Evolutionary conservation across 257 asterid genomes (phyloP).

Genomic region (Penstemon newberryi): DNA sequence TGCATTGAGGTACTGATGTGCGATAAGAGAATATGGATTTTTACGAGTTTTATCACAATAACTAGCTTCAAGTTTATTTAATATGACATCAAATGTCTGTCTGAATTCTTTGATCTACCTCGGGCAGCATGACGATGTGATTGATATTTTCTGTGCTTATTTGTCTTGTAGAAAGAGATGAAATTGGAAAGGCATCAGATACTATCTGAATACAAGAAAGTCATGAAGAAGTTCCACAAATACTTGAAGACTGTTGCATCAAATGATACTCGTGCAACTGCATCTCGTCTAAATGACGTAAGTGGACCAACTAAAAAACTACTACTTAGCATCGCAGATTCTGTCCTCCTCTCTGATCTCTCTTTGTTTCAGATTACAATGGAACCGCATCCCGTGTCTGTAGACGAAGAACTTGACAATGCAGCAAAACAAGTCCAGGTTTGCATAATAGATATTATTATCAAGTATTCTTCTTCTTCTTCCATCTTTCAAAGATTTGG

Average conservation of each 20-base stretch:
- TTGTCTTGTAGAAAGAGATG: conserved; percentile 65
- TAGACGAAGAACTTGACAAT: conserved; percentile 81
- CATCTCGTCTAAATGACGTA: conserved; percentile 65
- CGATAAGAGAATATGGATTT: neutral
- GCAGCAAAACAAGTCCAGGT: conserved; percentile 82
- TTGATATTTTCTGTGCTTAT: neutral
- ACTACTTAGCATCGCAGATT: neutral
- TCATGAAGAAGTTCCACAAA: conserved; percentile 75
- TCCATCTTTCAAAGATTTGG: neutral
- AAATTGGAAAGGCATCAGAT: conserved; percentile 74
- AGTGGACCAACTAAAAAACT: conserved; percentile 25
- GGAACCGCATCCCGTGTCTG: conserved; percentile 72
- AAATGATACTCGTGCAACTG: conserved; percentile 36
- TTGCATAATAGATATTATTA: conserved; percentile 1
- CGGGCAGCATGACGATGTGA: conserved; percentile 1
- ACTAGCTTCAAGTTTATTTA: no score
- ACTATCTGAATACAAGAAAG: conserved; percentile 56
- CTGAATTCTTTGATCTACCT: neutral
- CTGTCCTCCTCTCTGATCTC: neutral
- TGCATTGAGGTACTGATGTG: conserved; percentile 57
- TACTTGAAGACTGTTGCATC: conserved; percentile 43
- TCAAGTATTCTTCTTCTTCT: neutral
- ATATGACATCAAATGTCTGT: no score
- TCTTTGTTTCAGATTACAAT: conserved; percentile 47
- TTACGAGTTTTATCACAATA: no score